Evolutionary conservation across 148 eudicot genomes (phyloP).

Genomic region (Gaultheria prostrata): DNA sequence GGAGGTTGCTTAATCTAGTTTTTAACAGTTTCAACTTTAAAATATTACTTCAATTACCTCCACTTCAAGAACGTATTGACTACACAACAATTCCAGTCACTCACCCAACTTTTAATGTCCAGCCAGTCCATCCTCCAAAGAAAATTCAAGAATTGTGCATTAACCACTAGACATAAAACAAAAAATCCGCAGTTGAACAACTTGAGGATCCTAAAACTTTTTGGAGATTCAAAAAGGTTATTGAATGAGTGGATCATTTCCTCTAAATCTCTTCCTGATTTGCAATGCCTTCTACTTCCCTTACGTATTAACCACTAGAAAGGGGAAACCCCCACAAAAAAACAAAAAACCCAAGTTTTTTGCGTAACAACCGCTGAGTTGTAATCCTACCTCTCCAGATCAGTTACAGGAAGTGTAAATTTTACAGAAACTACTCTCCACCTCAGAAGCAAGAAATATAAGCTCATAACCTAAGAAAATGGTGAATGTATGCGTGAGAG

Average conservation of each 20-base stretch:
- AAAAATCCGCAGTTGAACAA: neutral
- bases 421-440: neutral
- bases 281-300: neutral
- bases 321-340: neutral
- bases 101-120: neutral
- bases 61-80: neutral
- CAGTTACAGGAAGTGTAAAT: neutral
- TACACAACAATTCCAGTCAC: neutral
- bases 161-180: neutral
- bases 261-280: neutral
- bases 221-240: neutral
- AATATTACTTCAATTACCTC: neutral
- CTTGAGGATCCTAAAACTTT: neutral
- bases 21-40: constrained; percentile 1
- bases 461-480: neutral
- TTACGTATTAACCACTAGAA: neutral
- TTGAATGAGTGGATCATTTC: neutral
- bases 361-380: neutral
- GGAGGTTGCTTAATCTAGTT: neutral
- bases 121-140: neutral
- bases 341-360: neutral
- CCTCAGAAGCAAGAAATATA: neutral
- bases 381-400: neutral
- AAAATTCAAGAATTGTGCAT: neutral
- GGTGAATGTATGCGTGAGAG: neutral